Base-by-base conservation (phyloP, 148 eudicot genomes). In the Cornus florida region DNA sequence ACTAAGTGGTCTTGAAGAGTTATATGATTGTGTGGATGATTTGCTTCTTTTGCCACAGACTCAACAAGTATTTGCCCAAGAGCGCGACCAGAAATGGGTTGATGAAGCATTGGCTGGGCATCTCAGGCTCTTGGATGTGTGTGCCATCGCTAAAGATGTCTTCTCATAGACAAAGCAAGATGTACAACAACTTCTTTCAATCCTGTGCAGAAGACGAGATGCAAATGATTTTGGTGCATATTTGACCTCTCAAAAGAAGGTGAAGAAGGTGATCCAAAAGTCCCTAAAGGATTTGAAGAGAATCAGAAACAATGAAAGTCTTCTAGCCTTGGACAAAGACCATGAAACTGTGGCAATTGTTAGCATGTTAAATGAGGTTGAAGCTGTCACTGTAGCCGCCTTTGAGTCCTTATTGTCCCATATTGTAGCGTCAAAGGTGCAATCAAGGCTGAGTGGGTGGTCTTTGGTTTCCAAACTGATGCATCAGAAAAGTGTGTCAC, bases 41-140 rank as follows among this genome's bases (percentile, higher is more conserved):
- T 69, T 85, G 20, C 83, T 85, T 48, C 78, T 22, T 23, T 22
- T 79, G 41, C 85, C 79, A 6, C 67, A 39, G 17, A 72, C 56
- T 19, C 85, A 76, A 67, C 75, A 79, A 76, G 16, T 64, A 13
- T 68, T 79, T 9, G 2, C 48, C 38, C 71, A 46, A 62, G 69
- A 56, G 33, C 32, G 56, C 41, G 5, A 59, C 4, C 32, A 28
- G 28, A 50, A 72, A 53, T 64, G 56, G 62, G 65, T 70, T 7
- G 81, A 79, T 19, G 83, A 75, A 38, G 75, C 43, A 0, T 77
- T 84, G 67, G 89, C 86, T 38, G 84, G 87, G 32, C 83, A 86
- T 73, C 75, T 88, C 7, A 74, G 78, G 77, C 82, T 90, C 32
- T 80, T 90, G 56, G 93, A 90, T 79, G 67, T 80, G 9, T 88